Evolutionary conservation across 2,329 filamentous ascomycete genomes (phyloP), one percentile per base, ranked within the genome.

Genomic region (Colletotrichum salicis): DNA sequence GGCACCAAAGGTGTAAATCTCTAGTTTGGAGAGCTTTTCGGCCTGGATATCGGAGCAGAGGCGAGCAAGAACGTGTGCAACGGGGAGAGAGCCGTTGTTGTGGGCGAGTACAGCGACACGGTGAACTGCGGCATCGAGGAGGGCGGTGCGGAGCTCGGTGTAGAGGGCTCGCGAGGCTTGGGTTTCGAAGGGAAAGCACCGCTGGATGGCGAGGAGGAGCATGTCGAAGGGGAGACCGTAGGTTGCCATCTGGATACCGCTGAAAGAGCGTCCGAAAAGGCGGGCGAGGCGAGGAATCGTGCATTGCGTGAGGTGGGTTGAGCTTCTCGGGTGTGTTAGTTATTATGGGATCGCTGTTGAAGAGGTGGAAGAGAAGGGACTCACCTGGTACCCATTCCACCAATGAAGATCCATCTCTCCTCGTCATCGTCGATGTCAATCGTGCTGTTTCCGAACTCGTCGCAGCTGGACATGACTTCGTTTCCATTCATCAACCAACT

Each of bases 221-320:
- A 88, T 77, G 76, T 90, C 88, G 75, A 89, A 86, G 45, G 87
- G 82, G 2, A 87, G 81, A 72, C 89, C 88, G 35, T 86, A 83
- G 11, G 88, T 84, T 35, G 82, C 81, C 69, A 83, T 80, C 71
- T 88, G 85, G 57, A 89, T 85, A 77, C 85, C 86, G 55, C 83
- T 86, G 73, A 90, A 83, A 58, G 82, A 78, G 11, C 79, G 77
- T 55, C 77, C 77, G 71, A 84, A 83, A 5, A 83, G 78, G 22
- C 76, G 77, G 10, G 80, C 78, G 8, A 85, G 73, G 11, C 76
- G 78, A 1, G 82, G 80, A 2, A 82, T 73, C 0, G 80, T 81
- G 11, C 73, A 74, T 60, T 74, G 74, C 51, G 78, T 75, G 13
- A 81, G 76, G 1, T 77, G 76, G 6, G 75, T 77, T 8, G 79